Conservation (phyloP, 306 rosid genomes). For the Pyrus bretschneideri region DNA sequence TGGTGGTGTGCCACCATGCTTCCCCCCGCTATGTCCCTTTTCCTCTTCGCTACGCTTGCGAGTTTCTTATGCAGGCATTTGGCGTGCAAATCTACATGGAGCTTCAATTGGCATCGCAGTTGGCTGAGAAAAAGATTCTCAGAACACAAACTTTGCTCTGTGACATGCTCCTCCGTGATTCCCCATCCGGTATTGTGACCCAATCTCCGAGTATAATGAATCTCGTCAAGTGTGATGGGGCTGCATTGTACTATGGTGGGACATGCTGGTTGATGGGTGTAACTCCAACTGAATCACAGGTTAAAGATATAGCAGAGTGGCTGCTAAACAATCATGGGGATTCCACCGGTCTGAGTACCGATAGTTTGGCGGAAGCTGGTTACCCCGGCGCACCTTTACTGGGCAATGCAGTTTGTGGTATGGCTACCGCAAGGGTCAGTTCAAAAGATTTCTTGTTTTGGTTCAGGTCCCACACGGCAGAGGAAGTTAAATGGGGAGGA, state of each 20-base stretch:
- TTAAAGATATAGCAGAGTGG: conserved; percentile 71
- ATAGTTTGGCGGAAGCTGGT: conserved; percentile 69
- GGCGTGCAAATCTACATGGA: conserved; percentile 67
- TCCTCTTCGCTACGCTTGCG: conserved; percentile 83
- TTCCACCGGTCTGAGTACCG: conserved; percentile 73
- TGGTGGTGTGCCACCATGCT: conserved; percentile 82
- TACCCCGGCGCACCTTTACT: conserved; percentile 65
- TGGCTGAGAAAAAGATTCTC: conserved; percentile 57
- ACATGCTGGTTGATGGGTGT: conserved; percentile 63
- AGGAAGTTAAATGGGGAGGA: conserved; percentile 79
- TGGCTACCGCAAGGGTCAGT: conserved; percentile 59
- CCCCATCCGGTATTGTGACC: conserved; percentile 54
- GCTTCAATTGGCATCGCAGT: conserved; percentile 60
- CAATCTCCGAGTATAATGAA: conserved; percentile 77
- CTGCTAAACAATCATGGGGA: conserved; percentile 49
- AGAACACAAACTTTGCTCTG: conserved; percentile 66
- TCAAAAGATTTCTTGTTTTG: conserved; percentile 71
- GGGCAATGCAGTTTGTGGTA: conserved; percentile 72
- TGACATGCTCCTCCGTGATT: conserved; percentile 83
- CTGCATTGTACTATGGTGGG: conserved; percentile 60
- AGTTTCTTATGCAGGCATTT: conserved; percentile 78
- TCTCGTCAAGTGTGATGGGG: conserved; percentile 81
- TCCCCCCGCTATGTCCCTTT: conserved; percentile 65
- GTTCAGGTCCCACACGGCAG: conserved; percentile 71
- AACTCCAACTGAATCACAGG: conserved; percentile 74